Base-by-base conservation (phyloP, 441 rosid genomes). In the Syzygium malaccense region DNA sequence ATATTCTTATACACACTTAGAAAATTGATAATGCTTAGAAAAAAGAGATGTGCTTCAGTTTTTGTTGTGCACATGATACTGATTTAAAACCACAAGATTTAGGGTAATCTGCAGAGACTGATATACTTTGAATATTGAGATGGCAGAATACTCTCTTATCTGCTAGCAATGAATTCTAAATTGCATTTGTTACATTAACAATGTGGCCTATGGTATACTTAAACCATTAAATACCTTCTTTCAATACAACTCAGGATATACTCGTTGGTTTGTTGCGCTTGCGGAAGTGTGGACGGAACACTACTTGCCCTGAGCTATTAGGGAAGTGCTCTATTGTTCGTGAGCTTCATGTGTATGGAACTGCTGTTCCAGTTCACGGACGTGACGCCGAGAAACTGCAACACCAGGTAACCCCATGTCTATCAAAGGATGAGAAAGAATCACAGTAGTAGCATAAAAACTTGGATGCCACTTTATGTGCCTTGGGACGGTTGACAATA, bases 341-440 rank as follows among this genome's bases (percentile, higher is more conserved):
- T 45, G 99, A 98, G 93, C 99, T 98, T 92, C 99, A 98, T 90
- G 98, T 98, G 26, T 96, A 97, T 90, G 99, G 99, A 91, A 97
- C 99, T 87, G 99, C 99, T 86, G 99, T 98, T 90, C 99, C 99
- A 37, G 99, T 98, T 89, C 99, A 98, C 88, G 99, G 98, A 85
- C 96, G 99, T 78, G 98, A 98, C 12, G 95, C 97, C 68, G 99
- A 97, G 90, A 97, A 97, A 92, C 92, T 97, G 92, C 99, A 98
- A 89, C 99, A 98, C 93, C 99, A 97, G 99, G 99, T 98, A 93
- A 89, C 49, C 49, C 11, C 41, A 30, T 83, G n/a, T 53, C 79
- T 85, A 45, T 41, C 48, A 41, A 75, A 41, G 51, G 51, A 75
- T 41, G 83, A 75, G 28, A 75, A 13, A 0, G 83, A 75, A 75